Conservation (phyloP, 2,329 filamentous ascomycete genomes). For the Paecilomyces fulvus region DNA sequence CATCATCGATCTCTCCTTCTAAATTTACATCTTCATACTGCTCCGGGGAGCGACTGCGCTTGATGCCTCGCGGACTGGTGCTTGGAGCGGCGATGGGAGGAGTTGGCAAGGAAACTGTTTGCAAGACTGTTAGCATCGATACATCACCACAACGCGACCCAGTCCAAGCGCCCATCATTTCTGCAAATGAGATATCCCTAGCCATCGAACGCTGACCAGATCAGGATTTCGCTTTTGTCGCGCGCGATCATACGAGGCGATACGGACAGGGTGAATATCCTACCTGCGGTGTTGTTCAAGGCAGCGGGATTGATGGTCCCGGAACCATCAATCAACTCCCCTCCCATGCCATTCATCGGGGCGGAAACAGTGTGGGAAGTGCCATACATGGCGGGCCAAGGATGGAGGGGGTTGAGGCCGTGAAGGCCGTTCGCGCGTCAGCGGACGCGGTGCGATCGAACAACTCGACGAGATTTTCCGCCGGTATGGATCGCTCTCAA, state of each 20-base stretch:
- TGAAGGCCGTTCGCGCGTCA: constrained; percentile 26
- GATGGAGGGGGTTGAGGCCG: constrained; percentile 19
- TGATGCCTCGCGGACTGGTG: constrained; percentile 59
- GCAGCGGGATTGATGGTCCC: constrained; percentile 87
- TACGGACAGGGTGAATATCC: constrained; percentile 9
- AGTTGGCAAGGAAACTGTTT: constrained; percentile 30
- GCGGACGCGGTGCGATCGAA: constrained; percentile 17
- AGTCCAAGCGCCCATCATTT: constrained; percentile 2
- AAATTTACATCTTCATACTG: constrained; percentile 50
- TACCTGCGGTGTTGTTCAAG: constrained; percentile 66
- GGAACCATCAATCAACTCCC: constrained; percentile 57
- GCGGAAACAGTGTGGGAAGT: constrained; percentile 43
- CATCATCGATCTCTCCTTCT: constrained; percentile 59
- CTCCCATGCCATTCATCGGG: constrained; percentile 55
- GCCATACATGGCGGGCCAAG: constrained; percentile 38
- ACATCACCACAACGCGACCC: constrained; percentile 11
- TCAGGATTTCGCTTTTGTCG: background rate
- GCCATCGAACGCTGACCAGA: background rate
- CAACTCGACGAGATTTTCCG: constrained; percentile 3
- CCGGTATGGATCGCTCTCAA: constrained; percentile 10
- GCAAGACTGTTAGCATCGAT: constrained; percentile 25
- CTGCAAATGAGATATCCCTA: background rate
- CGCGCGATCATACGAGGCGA: background rate
- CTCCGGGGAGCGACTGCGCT: constrained; percentile 71
- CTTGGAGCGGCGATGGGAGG: constrained; percentile 43